These are phyloP conservation scores for Aspergillus baeticus DNA, from an alignment of 495 filamentous ascomycete species.

Conservation along the genomic window DNA sequence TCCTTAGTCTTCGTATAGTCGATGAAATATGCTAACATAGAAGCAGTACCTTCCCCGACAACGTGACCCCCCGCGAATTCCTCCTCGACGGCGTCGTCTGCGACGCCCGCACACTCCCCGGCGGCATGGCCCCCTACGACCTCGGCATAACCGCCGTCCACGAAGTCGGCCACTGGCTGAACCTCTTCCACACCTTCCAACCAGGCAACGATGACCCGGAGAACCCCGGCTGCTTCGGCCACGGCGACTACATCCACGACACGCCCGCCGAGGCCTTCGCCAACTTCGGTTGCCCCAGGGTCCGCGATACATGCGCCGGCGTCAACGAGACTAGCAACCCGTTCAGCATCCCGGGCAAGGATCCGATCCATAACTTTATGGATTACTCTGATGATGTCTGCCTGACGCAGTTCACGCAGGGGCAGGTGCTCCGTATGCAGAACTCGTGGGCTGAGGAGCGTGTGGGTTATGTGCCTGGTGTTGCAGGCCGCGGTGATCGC, in stretches of 20 bases:
- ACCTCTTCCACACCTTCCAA: constrained; percentile 16
- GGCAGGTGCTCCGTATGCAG: constrained; percentile 11
- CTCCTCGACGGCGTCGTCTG: constrained; percentile 10
- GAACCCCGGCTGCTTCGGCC: constrained; percentile 6
- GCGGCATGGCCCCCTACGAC: constrained; percentile 10
- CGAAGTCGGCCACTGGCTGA: constrained; percentile 15
- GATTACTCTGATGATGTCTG: constrained; percentile 12
- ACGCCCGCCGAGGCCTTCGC: constrained; percentile 9
- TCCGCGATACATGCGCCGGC: constrained; percentile 7
- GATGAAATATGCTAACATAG: background rate
- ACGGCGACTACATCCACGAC: constrained; percentile 13
- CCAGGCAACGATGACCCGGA: background rate
- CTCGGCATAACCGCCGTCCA: constrained; percentile 13
- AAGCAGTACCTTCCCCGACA: constrained; percentile 9
- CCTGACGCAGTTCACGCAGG: constrained; percentile 3
- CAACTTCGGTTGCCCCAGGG: background rate
- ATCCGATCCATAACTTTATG: constrained; percentile 17
- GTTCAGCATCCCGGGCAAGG: background rate
- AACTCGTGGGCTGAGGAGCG: constrained; percentile 5
- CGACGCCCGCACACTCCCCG: constrained; percentile 10
- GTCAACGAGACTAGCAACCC: background rate
- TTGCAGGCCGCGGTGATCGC: background rate
- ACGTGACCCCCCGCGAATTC: background rate
- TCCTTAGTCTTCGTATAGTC: background rate
- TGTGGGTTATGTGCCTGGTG: background rate